Base-by-base conservation (phyloP, 2,329 filamentous ascomycete genomes). In the Aspergillus sojae region DNA sequence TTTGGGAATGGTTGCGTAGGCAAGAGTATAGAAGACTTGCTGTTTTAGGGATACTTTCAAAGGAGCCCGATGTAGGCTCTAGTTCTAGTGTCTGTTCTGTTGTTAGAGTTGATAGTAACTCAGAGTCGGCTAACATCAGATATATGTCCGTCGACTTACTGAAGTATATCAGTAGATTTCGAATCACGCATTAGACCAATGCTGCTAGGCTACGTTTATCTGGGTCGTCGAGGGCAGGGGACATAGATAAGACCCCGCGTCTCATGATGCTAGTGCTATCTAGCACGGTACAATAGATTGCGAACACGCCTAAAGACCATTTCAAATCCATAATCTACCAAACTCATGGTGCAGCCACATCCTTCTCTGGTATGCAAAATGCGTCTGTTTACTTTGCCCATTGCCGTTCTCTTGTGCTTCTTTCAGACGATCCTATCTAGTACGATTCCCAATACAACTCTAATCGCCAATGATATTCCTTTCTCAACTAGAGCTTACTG, bases 401-500 rank as follows among this genome's bases (percentile, higher is more conserved):
- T 55, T 21, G 11, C 52, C 5, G 2, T 39, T 23, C 19, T 55
- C 12, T 39, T 21, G 16, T 26, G 32, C 32, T 55, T 36, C n/a
- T 26, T 39, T n/a, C 30, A 14, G 12, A 19, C 12, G 11, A 14
- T 5, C 9, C 32, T 55, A 39, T 16, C 34, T 3, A 55, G 10
- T 26, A n/a, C 52, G 6, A 14, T 26, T 32, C 30, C 12, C 23
- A 32, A 26, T 5, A 9, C n/a, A 39, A 10, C 14, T 12, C 19
- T 32, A 32, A 52, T 12, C 1, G 7, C 16, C 16, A 19, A 26
- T 19, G 11, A 3, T 3, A 26, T 55, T 41, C 70, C 79, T 1
- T 75, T 75, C 61, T 69, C 71, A 39, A 82, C 78, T 10, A 76
- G 83, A 26, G 78, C 77, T 1, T 71, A 84, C 69, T 87, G 84